Evolutionary conservation across 352 stramenopile genomes (phyloP).

Genomic region (Pythium aphanidermatum): DNA sequence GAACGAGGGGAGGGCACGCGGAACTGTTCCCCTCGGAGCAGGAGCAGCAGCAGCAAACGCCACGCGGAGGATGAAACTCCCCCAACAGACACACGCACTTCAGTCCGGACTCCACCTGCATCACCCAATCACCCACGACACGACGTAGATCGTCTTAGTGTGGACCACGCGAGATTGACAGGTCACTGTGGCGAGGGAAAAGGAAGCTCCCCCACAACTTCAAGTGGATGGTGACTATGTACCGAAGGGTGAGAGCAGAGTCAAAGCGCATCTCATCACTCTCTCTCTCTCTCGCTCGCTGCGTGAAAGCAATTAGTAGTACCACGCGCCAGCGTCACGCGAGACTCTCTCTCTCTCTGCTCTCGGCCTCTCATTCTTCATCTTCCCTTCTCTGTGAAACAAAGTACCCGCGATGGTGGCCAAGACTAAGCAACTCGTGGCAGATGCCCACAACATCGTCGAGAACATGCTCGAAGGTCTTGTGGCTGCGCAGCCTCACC

Average conservation of each 20-base stretch:
- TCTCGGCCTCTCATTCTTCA: neutral
- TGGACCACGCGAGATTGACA: conserved; percentile 10
- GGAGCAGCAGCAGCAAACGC: no score
- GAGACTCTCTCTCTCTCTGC: neutral
- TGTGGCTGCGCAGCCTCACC: conserved; percentile 52
- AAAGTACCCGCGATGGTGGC: neutral
- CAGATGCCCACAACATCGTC: conserved; percentile 43
- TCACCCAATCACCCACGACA: conserved; percentile 15
- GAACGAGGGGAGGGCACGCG: no score
- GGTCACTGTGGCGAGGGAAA: conserved; percentile 5
- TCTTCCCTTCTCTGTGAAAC: neutral
- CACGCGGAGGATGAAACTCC: conserved; percentile 20
- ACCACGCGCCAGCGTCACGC: neutral
- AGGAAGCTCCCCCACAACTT: conserved; percentile 5
- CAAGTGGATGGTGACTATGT: conserved; percentile 13
- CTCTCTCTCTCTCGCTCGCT: neutral
- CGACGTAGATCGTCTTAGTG: neutral
- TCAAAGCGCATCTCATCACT: neutral
- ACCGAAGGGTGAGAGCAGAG: no score
- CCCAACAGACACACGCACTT: conserved; percentile 9
- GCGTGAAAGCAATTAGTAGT: neutral
- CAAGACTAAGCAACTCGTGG: conserved; percentile 45
- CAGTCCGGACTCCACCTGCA: no score
- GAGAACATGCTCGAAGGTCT: conserved; percentile 77
- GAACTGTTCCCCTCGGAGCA: no score